Conservation (phyloP, 805 yeast genomes). For the Candida endomychidarum region DNA sequence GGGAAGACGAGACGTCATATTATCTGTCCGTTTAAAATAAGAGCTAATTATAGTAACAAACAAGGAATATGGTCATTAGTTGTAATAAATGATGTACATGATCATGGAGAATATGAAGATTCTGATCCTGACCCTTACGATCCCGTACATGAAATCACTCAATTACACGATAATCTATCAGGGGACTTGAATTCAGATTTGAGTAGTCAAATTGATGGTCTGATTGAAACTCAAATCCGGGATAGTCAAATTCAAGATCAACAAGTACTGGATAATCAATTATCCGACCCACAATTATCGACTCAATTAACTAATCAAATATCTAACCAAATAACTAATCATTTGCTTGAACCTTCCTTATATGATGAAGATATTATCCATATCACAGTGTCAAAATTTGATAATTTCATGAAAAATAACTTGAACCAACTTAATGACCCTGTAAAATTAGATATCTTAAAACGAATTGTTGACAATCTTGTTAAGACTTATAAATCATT, state of each 20-base stretch:
- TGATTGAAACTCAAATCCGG: background rate
- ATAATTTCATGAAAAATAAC: conserved; percentile 5
- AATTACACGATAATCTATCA: background rate
- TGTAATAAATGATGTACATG: conserved; percentile 58
- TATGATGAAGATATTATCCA: conserved; percentile 7
- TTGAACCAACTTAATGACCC: conserved; percentile 3
- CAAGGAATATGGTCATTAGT: conserved; percentile 58
- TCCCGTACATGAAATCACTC: conserved; percentile 5
- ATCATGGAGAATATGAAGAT: conserved; percentile 37
- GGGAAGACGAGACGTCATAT: conserved; percentile 24
- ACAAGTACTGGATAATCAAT: background rate
- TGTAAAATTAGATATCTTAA: conserved; percentile 5
- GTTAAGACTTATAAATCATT: conserved; percentile 5
- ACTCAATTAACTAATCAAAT: background rate
- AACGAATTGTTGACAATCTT: conserved; percentile 5
- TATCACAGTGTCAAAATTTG: conserved; percentile 1
- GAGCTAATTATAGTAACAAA: conserved; percentile 60
- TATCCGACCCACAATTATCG: background rate
- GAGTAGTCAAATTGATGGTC: background rate
- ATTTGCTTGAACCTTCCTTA: background rate
- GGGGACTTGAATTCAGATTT: background rate
- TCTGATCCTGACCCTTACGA: conserved; percentile 5
- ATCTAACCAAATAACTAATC: background rate
- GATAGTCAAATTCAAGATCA: background rate
- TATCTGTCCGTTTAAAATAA: conserved; percentile 61